These are phyloP conservation scores for Hexamita inflata DNA, from an alignment of 208 protist genomes.

Conservation along the genomic window DNA sequence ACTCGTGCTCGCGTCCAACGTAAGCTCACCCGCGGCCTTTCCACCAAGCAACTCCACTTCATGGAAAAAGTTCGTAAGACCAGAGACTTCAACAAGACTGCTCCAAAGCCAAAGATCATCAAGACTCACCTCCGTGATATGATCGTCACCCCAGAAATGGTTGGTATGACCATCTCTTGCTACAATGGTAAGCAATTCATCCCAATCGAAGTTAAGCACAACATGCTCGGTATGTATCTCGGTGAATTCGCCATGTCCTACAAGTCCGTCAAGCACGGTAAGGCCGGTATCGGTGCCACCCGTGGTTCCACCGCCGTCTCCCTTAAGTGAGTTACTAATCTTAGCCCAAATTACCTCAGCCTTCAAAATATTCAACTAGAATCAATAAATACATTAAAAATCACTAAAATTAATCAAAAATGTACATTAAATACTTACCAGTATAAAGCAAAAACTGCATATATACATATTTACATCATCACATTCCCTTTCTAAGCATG, in stretches of 20 bases:
- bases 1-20: conserved; percentile 73
- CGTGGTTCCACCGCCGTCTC: conserved; percentile 65
- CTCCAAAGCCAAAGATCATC: conserved; percentile 86
- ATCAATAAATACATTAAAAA: too few species aligned
- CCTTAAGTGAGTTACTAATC: too few species aligned
- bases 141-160: conserved; percentile 98
- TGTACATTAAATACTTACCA: too few species aligned
- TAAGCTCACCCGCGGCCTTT: conserved; percentile 70
- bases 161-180: conserved; percentile 89
- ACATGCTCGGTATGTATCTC: conserved; percentile 99
- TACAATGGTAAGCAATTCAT: conserved; percentile 98
- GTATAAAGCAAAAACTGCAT: too few species aligned
- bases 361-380: too few species aligned
- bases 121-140: conserved; percentile 98
- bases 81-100: conserved; percentile 69
- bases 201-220: conserved; percentile 87
- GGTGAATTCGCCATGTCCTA: conserved; percentile 97
- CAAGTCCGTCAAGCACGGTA: conserved; percentile 92
- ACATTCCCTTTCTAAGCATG: too few species aligned
- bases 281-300: conserved; percentile 92
- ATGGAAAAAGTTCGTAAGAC: conserved; percentile 71
- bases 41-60: conserved; percentile 68
- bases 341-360: too few species aligned
- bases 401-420: too few species aligned
- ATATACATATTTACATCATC: too few species aligned